These are phyloP conservation scores for Westerdykella ornata DNA, from an alignment of 2,329 filamentous ascomycete species.

Conservation along the genomic window DNA sequence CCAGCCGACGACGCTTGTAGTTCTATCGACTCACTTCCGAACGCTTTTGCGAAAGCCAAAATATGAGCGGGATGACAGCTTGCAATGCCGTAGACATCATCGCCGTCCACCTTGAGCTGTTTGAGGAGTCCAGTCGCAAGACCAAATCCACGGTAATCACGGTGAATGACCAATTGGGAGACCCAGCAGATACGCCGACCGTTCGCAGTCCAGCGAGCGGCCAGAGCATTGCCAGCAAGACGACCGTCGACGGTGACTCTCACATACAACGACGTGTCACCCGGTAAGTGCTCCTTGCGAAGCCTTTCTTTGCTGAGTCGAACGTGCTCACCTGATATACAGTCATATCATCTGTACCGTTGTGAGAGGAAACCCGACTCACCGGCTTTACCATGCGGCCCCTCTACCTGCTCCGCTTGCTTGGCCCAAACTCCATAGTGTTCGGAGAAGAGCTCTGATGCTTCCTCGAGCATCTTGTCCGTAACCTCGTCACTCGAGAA, in stretches of 20 bases:
- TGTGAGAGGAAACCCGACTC: conserved; percentile 1
- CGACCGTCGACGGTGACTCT: conserved; percentile 28
- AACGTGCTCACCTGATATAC: conserved; percentile 10
- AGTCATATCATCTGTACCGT: conserved; percentile 4
- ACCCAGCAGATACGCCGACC: conserved; percentile 36
- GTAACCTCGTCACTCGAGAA: conserved; percentile 28
- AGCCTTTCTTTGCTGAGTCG: conserved; percentile 16
- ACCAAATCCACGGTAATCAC: conserved; percentile 32
- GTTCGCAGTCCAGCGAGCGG: conserved; percentile 32
- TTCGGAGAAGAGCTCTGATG: conserved; percentile 30
- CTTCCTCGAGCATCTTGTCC: conserved; percentile 34
- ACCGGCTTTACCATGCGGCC: conserved; percentile 17
- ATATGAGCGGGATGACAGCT: conserved; percentile 38
- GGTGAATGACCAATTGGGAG: conserved; percentile 39
- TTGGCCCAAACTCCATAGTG: conserved; percentile 33
- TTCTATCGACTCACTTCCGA: conserved; percentile 17
- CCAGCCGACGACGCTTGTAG: conserved; percentile 2
- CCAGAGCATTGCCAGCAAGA: conserved; percentile 34
- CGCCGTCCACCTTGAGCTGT: conserved; percentile 20
- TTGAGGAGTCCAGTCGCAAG: conserved; percentile 34
- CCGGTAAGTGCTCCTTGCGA: conserved; percentile 21
- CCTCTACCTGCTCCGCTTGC: conserved; percentile 10
- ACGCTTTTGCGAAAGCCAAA: conserved; percentile 29
- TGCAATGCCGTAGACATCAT: conserved; percentile 37
- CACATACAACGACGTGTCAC: conserved; percentile 23